Percentiles rank a stretch among this genome's conserved stretches.
phyloP scores from a whole-genome alignment of 2,329 filamentous ascomycete genomes.

The Paradendryphiella salina region DNA sequence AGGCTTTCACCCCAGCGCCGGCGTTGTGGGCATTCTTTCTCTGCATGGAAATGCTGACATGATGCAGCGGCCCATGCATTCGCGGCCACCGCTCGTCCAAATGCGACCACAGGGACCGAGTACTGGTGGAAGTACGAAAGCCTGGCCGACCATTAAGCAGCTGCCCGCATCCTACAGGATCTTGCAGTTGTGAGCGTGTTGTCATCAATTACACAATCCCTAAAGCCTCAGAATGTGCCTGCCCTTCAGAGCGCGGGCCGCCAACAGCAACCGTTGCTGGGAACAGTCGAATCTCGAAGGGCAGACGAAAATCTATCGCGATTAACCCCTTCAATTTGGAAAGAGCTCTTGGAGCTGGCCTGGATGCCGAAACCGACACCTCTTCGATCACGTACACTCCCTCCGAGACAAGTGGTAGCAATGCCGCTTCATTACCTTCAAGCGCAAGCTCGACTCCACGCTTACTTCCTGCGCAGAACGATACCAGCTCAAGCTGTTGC shows the following conservation, averaged over 20 bases:
- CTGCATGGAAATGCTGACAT: constrained; percentile 17
- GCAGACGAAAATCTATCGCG: constrained; percentile 35
- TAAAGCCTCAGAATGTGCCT: constrained; percentile 48
- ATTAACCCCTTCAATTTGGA: constrained; percentile 38
- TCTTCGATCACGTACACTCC: constrained; percentile 39
- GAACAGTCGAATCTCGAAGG: constrained; percentile 42
- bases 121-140: constrained; percentile 72
- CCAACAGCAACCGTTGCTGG: constrained; percentile 26
- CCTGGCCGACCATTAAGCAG: constrained; percentile 70
- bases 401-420: constrained; percentile 42
- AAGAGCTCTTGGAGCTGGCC: constrained; percentile 41
- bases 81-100: constrained; percentile 76
- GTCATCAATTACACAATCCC: constrained; percentile 55
- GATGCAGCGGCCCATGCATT: constrained; percentile 69
- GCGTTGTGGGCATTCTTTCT: neutral
- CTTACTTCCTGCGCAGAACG: constrained; percentile 33
- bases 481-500: constrained; percentile 39
- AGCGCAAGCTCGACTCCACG: constrained; percentile 47
- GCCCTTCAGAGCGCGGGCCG: constrained; percentile 39
- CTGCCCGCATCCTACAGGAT: constrained; percentile 67
- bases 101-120: constrained; percentile 69
- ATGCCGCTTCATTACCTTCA: constrained; percentile 39
- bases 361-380: constrained; percentile 39
- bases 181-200: constrained; percentile 65
- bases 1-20: neutral